phyloP scores from a whole-genome alignment of 192 early-diverging fungal species.

The Glomus cerebriforme region DNA sequence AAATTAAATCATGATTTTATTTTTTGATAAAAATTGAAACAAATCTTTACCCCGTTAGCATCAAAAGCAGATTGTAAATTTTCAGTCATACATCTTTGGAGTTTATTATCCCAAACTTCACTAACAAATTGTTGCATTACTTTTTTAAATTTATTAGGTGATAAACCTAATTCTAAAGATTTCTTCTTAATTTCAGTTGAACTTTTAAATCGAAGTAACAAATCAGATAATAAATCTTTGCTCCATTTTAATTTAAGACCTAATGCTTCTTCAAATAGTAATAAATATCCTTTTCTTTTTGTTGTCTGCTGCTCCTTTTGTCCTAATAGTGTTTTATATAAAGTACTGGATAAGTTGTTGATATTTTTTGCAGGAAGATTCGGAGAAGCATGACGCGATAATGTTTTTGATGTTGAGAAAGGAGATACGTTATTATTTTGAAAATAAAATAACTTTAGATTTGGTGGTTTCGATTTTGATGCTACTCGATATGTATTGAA shows the following conservation, averaged over 20 bases:
- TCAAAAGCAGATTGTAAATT: background rate
- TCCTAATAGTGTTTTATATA: background rate
- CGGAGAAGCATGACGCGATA: background rate
- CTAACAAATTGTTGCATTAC: background rate
- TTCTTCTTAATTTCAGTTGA: background rate
- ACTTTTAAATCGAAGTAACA: background rate
- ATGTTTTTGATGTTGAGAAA: background rate
- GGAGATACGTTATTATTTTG: background rate
- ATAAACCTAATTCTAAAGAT: background rate
- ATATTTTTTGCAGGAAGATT: background rate
- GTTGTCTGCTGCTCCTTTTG: background rate
- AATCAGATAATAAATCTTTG: background rate
- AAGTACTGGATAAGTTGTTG: background rate
- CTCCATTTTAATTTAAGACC: background rate
- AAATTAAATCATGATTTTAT: background rate
- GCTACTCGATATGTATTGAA: background rate
- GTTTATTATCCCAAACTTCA: background rate
- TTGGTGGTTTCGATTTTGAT: background rate
- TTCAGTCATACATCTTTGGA: background rate
- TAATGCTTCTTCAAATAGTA: background rate
- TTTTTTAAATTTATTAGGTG: background rate
- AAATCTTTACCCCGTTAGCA: background rate
- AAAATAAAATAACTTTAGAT: background rate
- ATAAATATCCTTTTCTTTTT: background rate
- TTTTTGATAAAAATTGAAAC: background rate